A percentile compares a stretch with the other conserved stretches of the same genome.
These are phyloP conservation scores for Cutaneotrichosporon sp. DNA, from an alignment of 1,284 basidiomycete species.

Conservation along the genomic window DNA sequence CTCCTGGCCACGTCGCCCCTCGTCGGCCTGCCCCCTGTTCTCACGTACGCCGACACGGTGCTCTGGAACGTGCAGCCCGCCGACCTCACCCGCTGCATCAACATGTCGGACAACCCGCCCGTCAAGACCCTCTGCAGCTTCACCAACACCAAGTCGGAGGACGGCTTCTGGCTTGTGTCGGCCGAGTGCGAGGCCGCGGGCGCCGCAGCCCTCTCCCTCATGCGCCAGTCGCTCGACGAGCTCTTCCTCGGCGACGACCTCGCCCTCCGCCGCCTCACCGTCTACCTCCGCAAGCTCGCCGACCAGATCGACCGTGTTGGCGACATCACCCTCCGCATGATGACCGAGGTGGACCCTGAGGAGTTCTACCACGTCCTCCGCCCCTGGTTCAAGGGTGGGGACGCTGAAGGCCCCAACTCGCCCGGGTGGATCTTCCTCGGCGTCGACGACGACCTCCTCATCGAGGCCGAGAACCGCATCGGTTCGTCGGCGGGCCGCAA, in stretches of 20 bases:
- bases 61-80: conserved; percentile 77
- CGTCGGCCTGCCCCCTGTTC: conserved; percentile 81
- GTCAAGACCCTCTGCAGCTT: conserved; percentile 66
- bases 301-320: conserved; percentile 68
- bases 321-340: conserved; percentile 65
- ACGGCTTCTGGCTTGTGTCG: conserved; percentile 85
- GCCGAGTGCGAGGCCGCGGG: conserved; percentile 91
- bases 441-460: conserved; percentile 58
- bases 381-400: conserved; percentile 89
- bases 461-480: conserved; percentile 55
- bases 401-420: conserved; percentile 63
- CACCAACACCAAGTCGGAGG: conserved; percentile 79
- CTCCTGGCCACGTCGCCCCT: conserved; percentile 72
- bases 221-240: conserved; percentile 89
- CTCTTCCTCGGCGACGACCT: conserved; percentile 82
- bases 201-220: conserved; percentile 78
- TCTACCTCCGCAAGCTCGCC: conserved; percentile 69
- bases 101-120: conserved; percentile 58
- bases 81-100: conserved; percentile 59
- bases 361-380: conserved; percentile 82
- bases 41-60: conserved; percentile 92
- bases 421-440: conserved; percentile 82
- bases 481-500: conserved; percentile 53
- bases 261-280: conserved; percentile 70
- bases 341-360: conserved; percentile 72